Evolutionary conservation across 1,284 basidiomycete genomes (phyloP), one percentile per base, ranked within the genome.

Genomic region (Ceratorhiza oryzae-sativae): DNA sequence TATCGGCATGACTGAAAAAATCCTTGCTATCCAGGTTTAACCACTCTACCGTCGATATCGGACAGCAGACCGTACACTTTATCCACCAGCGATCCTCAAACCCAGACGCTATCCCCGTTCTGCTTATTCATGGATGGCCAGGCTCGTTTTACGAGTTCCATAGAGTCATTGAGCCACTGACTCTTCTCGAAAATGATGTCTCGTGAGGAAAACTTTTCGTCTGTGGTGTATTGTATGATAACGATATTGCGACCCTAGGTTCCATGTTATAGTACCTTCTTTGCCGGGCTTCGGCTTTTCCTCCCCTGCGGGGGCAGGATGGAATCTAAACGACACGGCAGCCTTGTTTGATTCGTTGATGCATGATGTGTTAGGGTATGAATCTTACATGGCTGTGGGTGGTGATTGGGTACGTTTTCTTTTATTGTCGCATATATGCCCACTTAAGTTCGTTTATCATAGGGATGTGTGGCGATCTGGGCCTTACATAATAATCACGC

Each of bases 261-360:
- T 74, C 25, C 63, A 74, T 63, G 62, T 74, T 13, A 42, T 74
- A 15, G 63, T 74, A 2, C 73, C 73, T 15, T 72, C 73, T 18
- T 10, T 74, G 20, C 73, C 73, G 23, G 73, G 73, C 3, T 74
- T 72, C 49, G 73, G 63, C 27, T 74, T 72, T 46, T 68, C 62
- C 20, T 72, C 71, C 1, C 63, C 71, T 6, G 53, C 60, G 15
- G 71, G 71, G 13, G 32, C 55, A 12, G 71, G 71, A 9, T 71
- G 71, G 71, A 72, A 39, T 20, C 15, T 72, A 5, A 72, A 72
- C 18, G 45, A 56, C 13, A 74, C 73, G 4, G 73, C 73, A 3
- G 32, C 23, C 18, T 20, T 74, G 3, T 74, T 71, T 42, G 65
- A 74, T 42, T 70, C 46, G 6, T 59, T 74, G 0, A 51, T 74